Evolutionary conservation across 2,329 filamentous ascomycete species (phyloP), one percentile per base, ranked within the genome.

Genomic region (Metarhizium humberi): DNA sequence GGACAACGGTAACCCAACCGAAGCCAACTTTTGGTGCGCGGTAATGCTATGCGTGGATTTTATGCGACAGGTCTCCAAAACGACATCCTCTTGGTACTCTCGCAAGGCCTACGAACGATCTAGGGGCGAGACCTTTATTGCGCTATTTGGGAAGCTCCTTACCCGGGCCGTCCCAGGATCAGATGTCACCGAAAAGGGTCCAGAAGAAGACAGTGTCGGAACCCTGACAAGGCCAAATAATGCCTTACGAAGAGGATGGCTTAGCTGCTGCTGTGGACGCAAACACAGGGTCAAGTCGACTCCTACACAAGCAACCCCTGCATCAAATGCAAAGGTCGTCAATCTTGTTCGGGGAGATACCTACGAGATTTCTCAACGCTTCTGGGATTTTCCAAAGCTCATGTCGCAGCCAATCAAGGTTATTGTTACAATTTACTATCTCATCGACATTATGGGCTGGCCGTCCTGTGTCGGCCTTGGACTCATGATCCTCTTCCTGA

Each of bases 271-370:
- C 6, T 58, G 63, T 2, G 56, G 63, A 14, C 61, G 59, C 4
- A 64, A 63, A 45, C 52, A 55, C 10, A 63, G 53, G 1, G 8
- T n/a, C 5, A 25, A 32, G 1, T 3, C 55, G 1, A 47, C 46
- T 3, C 30, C 52, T 3, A 14, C 45, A 0, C 54, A 82, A 3
- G 70, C 67, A 45, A 66, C 64, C 55, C 81, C 87, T 2, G 90
- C 91, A 0, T 90, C 88, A 0, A 92, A 92, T 71, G 91, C 91
- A 7, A 95, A 95, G 66, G 94, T 96, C 52, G 79, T 96, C 58
- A 96, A 95, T 63, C 71, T 96, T 2, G 88, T 95, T 76, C 85
- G 90, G 51, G 84, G 80, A 56, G 89, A 94, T 66, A 88, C 87
- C 0, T 94, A 92, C 64, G 87, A 92, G 66, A 82, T 92, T 43